Evolutionary conservation across 306 rosid genomes (phyloP), one percentile per base, ranked within the genome.

Genomic region (Citrullus mucosospermus): DNA sequence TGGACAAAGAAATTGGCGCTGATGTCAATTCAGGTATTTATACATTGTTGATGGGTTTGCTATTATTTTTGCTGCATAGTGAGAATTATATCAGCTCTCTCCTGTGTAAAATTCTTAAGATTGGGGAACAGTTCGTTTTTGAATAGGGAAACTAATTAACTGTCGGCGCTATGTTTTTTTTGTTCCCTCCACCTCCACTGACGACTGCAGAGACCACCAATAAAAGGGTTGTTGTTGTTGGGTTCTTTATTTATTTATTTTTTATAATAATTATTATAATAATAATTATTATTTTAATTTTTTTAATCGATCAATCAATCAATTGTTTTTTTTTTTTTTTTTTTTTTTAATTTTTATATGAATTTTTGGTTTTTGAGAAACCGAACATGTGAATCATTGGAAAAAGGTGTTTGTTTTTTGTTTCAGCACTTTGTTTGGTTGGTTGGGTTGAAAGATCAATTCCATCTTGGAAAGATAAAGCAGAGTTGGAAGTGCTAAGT

Each of bases 21-120:
- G 91, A 86, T 83, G 84, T 86, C 81, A 84, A 80, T 86, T 83
- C 99, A 80, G 98, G 97, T 92, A 87, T 28, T 68, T 61, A 12
- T 78, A 77, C 43, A 16, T 61, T 78, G 43, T 39, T 15, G 30
- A 20, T 56, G 30, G 41, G 14, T 43, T 77, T 25, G 7, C 28
- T 14, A 48, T 13, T 14, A 72, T 15, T 46, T 48, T 72, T 50
- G 10, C 76, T 70, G 41, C 59, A 71, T 71, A 28, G 30, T 28
- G 7, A 22, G 59, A 50, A 72, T 18, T 69, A 36, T 46, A 70
- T 70, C 11, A 39, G 11, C 28, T 70, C 57, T 70, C 57, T 70
- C 56, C 13, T 70, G 58, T 70, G 25, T 38, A 65, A 7, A 36
- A 67, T 3, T 38, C 17, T 9, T 2, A 39, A 25, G 51, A 67